A percentile compares a stretch with the other conserved stretches of the same genome.
phyloP scores from a whole-genome alignment of 768 basidiomycete species.

The Russula lepida region DNA sequence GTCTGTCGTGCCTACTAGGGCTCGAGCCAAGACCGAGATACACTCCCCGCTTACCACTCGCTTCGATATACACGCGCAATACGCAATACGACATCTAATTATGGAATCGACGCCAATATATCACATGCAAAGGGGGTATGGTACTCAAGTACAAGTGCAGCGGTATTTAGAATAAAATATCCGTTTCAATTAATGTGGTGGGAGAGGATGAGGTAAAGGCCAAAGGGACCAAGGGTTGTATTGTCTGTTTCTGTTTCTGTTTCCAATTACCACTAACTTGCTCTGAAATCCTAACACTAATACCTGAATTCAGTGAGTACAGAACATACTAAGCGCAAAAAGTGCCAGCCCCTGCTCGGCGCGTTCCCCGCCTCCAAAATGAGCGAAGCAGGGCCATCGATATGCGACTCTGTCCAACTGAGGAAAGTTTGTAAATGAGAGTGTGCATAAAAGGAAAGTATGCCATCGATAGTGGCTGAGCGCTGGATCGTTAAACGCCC shows the following conservation, averaged over 20 bases:
- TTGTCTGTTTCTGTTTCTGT: no score
- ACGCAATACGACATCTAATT: background rate
- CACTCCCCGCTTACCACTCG: background rate
- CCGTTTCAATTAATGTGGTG: no score
- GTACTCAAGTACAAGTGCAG: no score
- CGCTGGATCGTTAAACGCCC: background rate
- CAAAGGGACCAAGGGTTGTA: background rate
- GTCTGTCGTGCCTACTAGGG: background rate
- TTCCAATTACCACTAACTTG: background rate
- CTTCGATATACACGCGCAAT: background rate
- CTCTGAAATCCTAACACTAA: constrained; percentile 1
- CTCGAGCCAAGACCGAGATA: background rate
- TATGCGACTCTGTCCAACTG: background rate
- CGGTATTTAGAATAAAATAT: no score
- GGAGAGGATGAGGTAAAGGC: background rate
- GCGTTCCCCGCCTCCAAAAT: background rate
- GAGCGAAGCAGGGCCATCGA: background rate
- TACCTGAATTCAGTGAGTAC: no score
- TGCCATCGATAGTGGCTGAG: constrained; percentile 12
- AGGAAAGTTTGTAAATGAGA: background rate
- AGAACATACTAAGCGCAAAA: no score
- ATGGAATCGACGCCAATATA: background rate
- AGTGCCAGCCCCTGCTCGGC: background rate
- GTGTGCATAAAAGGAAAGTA: background rate
- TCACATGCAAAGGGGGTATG: background rate